Percentiles rank a stretch among this genome's conserved stretches.
phyloP scores from a whole-genome alignment of 805 yeast genomes.

The Candida odintsovae region DNA sequence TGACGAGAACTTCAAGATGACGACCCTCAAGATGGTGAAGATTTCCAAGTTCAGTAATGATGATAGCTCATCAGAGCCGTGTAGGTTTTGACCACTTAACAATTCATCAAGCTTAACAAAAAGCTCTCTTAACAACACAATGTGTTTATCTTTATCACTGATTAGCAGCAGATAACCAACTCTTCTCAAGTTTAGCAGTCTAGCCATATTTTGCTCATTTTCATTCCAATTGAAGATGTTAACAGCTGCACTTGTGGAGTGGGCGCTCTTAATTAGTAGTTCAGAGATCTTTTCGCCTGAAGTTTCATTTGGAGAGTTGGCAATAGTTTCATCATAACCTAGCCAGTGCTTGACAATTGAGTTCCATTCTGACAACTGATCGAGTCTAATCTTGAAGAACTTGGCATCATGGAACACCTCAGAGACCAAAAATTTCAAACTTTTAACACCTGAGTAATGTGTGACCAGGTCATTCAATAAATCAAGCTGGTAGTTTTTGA shows the following conservation, averaged over 20 bases:
- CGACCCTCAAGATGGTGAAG: conserved; percentile 55
- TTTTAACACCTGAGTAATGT: conserved; percentile 32
- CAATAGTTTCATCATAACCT: conserved; percentile 36
- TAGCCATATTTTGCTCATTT: conserved; percentile 47
- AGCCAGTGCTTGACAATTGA: conserved; percentile 59
- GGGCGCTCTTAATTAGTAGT: conserved; percentile 33
- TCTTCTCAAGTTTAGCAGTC: conserved; percentile 50
- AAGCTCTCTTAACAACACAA: conserved; percentile 43
- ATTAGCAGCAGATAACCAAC: conserved; percentile 59
- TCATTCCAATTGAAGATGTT: conserved; percentile 73
- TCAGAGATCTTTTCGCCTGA: conserved; percentile 49
- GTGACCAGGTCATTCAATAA: conserved; percentile 33
- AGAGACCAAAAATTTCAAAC: conserved; percentile 58
- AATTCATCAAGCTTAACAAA: conserved; percentile 40
- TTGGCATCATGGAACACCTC: conserved; percentile 61
- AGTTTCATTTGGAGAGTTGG: neutral
- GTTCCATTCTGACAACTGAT: conserved; percentile 42
- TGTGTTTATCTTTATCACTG: conserved; percentile 51
- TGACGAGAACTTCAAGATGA: conserved; percentile 56
- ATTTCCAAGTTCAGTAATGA: conserved; percentile 34
- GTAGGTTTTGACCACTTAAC: conserved; percentile 18
- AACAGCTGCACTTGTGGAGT: conserved; percentile 41
- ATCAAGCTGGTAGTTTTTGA: conserved; percentile 36
- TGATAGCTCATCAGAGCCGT: conserved; percentile 23
- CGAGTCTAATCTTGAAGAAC: conserved; percentile 39